Evolutionary conservation across 345 rosid genomes (phyloP).

Genomic region (Sisymbrium altissimum): DNA sequence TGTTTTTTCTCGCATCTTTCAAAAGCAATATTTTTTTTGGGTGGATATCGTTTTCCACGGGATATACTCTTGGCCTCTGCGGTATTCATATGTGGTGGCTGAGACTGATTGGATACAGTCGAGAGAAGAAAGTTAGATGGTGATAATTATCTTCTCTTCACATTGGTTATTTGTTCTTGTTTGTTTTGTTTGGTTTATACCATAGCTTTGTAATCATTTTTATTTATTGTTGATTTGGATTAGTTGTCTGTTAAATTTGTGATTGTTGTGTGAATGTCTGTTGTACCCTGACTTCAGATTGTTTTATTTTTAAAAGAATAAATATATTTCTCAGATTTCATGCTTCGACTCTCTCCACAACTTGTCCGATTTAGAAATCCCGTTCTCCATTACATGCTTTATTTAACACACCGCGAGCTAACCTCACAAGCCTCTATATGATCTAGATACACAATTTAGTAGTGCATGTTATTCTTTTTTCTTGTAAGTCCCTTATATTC

Average conservation of each 20-base stretch:
- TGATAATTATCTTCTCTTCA: conserved; percentile 21
- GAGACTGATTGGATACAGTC: conserved; percentile 15
- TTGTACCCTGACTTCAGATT: background rate
- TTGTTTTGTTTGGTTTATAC: conserved; percentile 9
- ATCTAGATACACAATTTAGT: too few species aligned
- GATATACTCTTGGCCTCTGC: conserved; percentile 32
- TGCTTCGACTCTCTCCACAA: background rate
- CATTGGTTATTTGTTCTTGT: background rate
- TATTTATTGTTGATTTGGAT: conserved; percentile 2
- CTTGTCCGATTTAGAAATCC: background rate
- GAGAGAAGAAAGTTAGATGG: conserved; percentile 29
- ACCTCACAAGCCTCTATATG: too few species aligned
- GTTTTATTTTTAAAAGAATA: background rate
- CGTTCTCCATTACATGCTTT: too few species aligned
- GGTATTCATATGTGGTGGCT: conserved; percentile 29
- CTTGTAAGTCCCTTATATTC: too few species aligned
- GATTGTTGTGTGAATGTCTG: background rate
- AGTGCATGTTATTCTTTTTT: too few species aligned
- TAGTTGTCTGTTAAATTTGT: background rate
- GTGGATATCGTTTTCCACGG: conserved; percentile 14
- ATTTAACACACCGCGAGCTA: too few species aligned
- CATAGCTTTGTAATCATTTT: background rate
- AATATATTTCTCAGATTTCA: background rate
- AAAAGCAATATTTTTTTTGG: background rate
- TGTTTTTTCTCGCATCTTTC: conserved; percentile 6